Evolutionary conservation across 176 grass and related monocot species (phyloP), one percentile per base, ranked within the genome.

Genomic region (Zea mays): DNA sequence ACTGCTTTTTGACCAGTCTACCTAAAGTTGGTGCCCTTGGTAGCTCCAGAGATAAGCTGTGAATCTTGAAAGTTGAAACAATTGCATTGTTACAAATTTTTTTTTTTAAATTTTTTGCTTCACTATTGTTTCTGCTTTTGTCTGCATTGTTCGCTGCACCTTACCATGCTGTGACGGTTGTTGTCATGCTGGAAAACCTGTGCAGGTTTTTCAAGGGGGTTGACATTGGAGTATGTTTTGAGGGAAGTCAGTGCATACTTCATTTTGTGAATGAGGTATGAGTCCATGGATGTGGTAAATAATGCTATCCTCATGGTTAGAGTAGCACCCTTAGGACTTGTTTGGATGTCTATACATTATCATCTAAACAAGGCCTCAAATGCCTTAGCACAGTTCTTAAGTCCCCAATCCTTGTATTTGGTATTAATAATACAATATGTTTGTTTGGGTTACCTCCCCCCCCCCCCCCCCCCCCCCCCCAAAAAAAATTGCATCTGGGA

Each of bases 11-110:
- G 38, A 19, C 15, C 3, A 69, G 70, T 75, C 8, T 76, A 16
- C 46, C 44, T 82, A 50, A 50, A 71, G 69, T 74, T 73, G 15
- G 54, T 85, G 8, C 79, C 62, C 66, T 77, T 84, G 56, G 62
- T 86, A 57, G 41, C 70, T 89, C 70, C 75, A 52, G 67, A 92
- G 83, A 86, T 89, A 89, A 91, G 82, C 82, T 74, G 46, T 70
- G 67, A 51, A 63, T 63, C 35, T 0, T 27, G 27, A 27, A 27
- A 27, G 27, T 78, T 80, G 16, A 58, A 74, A 79, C 39, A 58
- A 48, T 67, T 72, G 59, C 67, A 66, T 70, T 75, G 50, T 34
- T 46, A 54, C 43, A 44, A n/a, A n/a, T n/a, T n/a, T n/a, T n/a
- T 35, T 8, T 36, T 71, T 45, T 9, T 47, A 14, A 27, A 27